Conservation (phyloP, 169 alveolate genomes). For the Hammondia hammondi region DNA sequence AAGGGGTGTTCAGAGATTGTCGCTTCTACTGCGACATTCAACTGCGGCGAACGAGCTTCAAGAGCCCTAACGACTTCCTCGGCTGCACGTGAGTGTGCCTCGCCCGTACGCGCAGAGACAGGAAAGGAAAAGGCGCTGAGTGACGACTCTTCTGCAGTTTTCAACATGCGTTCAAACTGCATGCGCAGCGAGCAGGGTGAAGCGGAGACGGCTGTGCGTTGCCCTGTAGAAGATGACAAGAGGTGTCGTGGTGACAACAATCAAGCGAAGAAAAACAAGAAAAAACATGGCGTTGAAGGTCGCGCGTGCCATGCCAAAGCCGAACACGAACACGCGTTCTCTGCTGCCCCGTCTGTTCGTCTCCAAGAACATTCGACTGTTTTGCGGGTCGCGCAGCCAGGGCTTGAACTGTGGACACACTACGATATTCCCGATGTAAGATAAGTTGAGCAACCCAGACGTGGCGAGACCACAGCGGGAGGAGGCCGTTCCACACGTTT, state of each 20-base stretch:
- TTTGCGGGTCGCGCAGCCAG: conserved; percentile 73
- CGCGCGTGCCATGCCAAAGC: too few species aligned
- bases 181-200: not conserved
- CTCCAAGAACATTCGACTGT: conserved; percentile 70
- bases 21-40: too few species aligned
- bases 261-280: not conserved
- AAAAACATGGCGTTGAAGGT: too few species aligned
- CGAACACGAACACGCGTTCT: not conserved
- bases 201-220: not conserved
- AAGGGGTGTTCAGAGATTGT: too few species aligned
- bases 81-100: too few species aligned
- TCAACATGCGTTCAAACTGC: too few species aligned
- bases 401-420: conserved; percentile 77
- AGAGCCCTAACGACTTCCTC: too few species aligned
- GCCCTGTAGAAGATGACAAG: not conserved
- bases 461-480: too few species aligned
- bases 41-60: too few species aligned
- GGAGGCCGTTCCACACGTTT: not conserved
- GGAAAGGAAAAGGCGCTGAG: too few species aligned
- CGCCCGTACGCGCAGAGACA: too few species aligned
- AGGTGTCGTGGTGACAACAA: not conserved
- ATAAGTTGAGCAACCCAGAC: not conserved
- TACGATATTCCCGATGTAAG: conserved; percentile 76
- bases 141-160: too few species aligned
- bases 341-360: not conserved